Conservation (phyloP, 495 filamentous ascomycete genomes). For the Saxophila tyrrhenica region DNA sequence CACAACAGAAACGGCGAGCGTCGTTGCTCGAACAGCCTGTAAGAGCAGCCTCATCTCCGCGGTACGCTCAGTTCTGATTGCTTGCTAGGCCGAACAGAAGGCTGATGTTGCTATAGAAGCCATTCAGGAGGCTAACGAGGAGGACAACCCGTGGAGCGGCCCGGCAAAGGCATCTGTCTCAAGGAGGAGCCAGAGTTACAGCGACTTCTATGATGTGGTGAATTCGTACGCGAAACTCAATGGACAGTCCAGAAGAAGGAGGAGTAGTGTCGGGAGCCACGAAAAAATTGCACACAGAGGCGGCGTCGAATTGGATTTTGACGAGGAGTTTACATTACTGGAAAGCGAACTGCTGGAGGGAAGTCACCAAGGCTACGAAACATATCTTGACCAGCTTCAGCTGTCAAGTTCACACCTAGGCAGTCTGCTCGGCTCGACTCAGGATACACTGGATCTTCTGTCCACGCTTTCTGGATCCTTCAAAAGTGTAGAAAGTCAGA, state of each 20-base stretch:
- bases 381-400: conserved; percentile 67
- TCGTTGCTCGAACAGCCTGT: conserved; percentile 62
- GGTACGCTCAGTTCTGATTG: conserved; percentile 29
- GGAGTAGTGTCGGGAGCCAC: neutral
- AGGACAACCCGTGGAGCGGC: conserved; percentile 35
- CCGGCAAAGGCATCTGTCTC: conserved; percentile 52
- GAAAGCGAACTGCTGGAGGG: conserved; percentile 60
- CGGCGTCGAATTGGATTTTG: conserved; percentile 47
- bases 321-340: conserved; percentile 48
- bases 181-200: conserved; percentile 63
- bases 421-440: conserved; percentile 63
- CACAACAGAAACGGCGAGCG: conserved; percentile 46
- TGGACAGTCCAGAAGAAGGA: neutral
- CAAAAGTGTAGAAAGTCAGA: conserved; percentile 74
- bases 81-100: conserved; percentile 33
- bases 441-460: conserved; percentile 60
- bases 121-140: conserved; percentile 37
- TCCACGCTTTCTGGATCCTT: conserved; percentile 72
- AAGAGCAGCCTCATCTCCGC: conserved; percentile 27
- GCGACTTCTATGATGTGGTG: conserved; percentile 58
- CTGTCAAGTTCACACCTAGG: conserved; percentile 70
- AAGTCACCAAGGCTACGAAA: conserved; percentile 72
- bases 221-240: conserved; percentile 24
- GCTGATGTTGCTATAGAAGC: conserved; percentile 34
- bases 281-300: conserved; percentile 29